phyloP scores from a whole-genome alignment of 805 yeast species.

The Candida glaebosa region DNA sequence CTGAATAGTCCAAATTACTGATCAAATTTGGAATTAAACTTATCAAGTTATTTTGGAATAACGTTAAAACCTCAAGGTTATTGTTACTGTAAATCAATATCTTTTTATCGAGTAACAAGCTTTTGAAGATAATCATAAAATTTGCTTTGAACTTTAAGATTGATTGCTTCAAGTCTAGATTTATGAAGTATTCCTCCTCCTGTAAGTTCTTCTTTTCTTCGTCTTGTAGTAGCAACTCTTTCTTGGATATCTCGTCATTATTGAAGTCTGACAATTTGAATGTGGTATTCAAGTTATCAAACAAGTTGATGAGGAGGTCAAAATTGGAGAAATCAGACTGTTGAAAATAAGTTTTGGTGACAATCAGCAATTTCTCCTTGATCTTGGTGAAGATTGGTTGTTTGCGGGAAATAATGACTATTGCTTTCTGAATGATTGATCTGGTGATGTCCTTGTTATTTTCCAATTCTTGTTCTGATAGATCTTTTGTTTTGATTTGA shows the following conservation, averaged over 20 bases:
- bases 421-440: constrained; percentile 85
- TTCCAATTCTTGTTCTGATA: constrained; percentile 42
- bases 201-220: constrained; percentile 8
- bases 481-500: constrained; percentile 64
- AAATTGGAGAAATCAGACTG: constrained; percentile 77
- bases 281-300: constrained; percentile 54
- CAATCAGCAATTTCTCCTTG: constrained; percentile 84
- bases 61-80: constrained; percentile 76
- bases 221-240: neutral
- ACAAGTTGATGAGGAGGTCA: constrained; percentile 63
- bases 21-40: constrained; percentile 81
- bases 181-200: constrained; percentile 49
- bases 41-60: constrained; percentile 77
- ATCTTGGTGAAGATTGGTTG: constrained; percentile 87
- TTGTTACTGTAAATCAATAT: constrained; percentile 71
- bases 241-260: constrained; percentile 7
- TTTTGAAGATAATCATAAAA: constrained; percentile 67
- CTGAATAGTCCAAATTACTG: constrained; percentile 68
- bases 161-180: constrained; percentile 66
- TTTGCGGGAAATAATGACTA: constrained; percentile 73
- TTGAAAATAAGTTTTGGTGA: constrained; percentile 79
- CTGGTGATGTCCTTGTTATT: constrained; percentile 68
- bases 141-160: constrained; percentile 56
- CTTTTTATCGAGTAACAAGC: constrained; percentile 69
- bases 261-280: constrained; percentile 24